Evolutionary conservation across 2,329 filamentous ascomycete species (phyloP).

Genomic region (Verticillium nonalfalfae): DNA sequence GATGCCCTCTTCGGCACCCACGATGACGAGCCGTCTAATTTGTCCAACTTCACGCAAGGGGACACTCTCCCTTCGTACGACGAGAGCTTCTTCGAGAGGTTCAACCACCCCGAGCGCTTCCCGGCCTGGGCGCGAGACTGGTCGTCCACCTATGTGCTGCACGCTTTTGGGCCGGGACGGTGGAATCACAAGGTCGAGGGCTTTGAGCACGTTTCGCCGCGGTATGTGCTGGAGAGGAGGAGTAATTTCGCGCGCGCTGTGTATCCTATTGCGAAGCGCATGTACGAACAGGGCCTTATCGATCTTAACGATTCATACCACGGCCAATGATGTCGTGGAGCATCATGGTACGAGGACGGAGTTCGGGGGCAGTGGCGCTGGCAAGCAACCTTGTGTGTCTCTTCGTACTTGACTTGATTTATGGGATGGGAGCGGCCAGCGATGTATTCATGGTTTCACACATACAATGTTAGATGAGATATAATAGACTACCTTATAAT

Average conservation of each 20-base stretch:
- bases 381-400: too few relatives aligned
- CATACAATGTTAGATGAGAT: too few relatives aligned
- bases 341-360: too few relatives aligned
- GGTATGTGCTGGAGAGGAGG: slow-evolving; percentile 13
- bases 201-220: slow-evolving; percentile 9
- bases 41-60: slow-evolving; percentile 1
- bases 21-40: slow-evolving; percentile 5
- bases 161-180: slow-evolving; percentile 12
- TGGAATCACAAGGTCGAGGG: neutral
- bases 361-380: too few relatives aligned
- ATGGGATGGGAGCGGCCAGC: too few relatives aligned
- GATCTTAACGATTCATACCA: slow-evolving; percentile 7
- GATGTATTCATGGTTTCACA: too few relatives aligned
- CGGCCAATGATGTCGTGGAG: neutral
- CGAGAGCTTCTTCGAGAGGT: neutral
- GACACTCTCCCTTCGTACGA: slow-evolving; percentile 1
- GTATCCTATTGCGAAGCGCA: slow-evolving; percentile 13
- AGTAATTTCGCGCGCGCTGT: slow-evolving; percentile 17
- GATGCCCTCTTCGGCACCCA: slow-evolving; percentile 11
- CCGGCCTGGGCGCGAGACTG: slow-evolving; percentile 13
- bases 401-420: too few relatives aligned
- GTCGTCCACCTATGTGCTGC: slow-evolving; percentile 14
- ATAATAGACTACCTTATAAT: too few relatives aligned
- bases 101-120: neutral
- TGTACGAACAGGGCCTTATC: slow-evolving; percentile 12